These are phyloP conservation scores for Beauveria scarabaeidicola DNA, from an alignment of 2,329 filamentous ascomycete species.

Conservation along the genomic window DNA sequence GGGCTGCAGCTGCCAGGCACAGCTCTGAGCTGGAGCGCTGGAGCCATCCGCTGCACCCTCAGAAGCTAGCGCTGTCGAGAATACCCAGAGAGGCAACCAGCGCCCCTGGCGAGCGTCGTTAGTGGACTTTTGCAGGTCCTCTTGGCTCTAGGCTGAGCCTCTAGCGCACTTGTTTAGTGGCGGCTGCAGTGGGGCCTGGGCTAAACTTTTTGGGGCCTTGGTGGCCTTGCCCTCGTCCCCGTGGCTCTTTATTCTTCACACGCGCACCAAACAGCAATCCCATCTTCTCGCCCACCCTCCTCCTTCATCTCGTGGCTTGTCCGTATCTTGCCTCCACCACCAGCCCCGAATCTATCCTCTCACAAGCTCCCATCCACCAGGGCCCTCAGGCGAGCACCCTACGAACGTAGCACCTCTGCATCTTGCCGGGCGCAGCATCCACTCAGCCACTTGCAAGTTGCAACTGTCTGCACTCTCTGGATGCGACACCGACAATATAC, in stretches of 20 bases:
- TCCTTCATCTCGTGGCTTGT: conserved; percentile 1
- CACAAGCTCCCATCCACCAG: background rate
- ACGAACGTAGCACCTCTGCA: background rate
- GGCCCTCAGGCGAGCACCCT: background rate
- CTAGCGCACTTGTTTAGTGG: background rate
- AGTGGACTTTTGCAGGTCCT: background rate
- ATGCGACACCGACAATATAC: background rate
- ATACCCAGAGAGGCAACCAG: conserved; percentile 3
- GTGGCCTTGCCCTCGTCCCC: background rate
- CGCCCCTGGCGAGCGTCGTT: background rate
- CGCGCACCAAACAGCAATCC: background rate
- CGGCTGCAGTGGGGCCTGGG: background rate
- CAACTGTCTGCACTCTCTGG: background rate
- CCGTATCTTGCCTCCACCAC: background rate
- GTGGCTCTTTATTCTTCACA: background rate
- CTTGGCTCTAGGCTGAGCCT: no score
- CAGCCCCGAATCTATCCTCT: background rate
- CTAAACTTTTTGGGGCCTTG: background rate
- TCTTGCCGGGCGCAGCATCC: background rate
- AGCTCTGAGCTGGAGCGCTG: background rate
- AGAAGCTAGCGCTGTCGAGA: background rate
- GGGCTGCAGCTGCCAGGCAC: background rate
- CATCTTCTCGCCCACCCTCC: background rate
- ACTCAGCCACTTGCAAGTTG: background rate
- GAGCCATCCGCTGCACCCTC: background rate